Evolutionary conservation across 2,329 filamentous ascomycete species (phyloP).

Genomic region (Sclerotinia minor): DNA sequence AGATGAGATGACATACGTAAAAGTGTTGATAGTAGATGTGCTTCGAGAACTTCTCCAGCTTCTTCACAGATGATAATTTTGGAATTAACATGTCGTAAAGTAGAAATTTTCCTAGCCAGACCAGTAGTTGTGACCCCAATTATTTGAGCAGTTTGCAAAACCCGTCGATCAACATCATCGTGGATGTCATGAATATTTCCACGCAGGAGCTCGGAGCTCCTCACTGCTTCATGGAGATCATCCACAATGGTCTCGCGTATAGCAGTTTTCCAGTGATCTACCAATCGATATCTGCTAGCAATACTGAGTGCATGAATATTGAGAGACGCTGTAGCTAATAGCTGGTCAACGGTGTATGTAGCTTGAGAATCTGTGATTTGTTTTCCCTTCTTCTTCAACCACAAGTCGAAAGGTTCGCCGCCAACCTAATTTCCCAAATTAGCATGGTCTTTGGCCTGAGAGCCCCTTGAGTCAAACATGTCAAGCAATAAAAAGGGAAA

Average conservation of each 20-base stretch:
- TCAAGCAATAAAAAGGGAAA: no score
- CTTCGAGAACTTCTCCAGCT: constrained; percentile 47
- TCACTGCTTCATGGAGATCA: constrained; percentile 27
- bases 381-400: constrained; percentile 8
- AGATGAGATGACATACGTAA: constrained; percentile 26
- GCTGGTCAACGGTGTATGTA: neutral
- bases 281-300: no score
- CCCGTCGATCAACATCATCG: constrained; percentile 18
- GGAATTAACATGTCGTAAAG: constrained; percentile 46
- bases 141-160: constrained; percentile 42
- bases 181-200: constrained; percentile 24
- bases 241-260: constrained; percentile 24
- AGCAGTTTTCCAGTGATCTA: neutral
- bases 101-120: constrained; percentile 48
- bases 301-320: no score
- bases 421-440: constrained; percentile 7
- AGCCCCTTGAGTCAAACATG: no score
- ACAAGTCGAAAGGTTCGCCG: constrained; percentile 31
- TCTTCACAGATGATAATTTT: constrained; percentile 47
- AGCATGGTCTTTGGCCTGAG: neutral
- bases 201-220: neutral
- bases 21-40: constrained; percentile 44
- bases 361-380: neutral
- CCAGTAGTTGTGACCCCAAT: constrained; percentile 57
- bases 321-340: neutral